Base-by-base conservation (phyloP, 768 basidiomycete genomes). In the Amanita inopinata region DNA sequence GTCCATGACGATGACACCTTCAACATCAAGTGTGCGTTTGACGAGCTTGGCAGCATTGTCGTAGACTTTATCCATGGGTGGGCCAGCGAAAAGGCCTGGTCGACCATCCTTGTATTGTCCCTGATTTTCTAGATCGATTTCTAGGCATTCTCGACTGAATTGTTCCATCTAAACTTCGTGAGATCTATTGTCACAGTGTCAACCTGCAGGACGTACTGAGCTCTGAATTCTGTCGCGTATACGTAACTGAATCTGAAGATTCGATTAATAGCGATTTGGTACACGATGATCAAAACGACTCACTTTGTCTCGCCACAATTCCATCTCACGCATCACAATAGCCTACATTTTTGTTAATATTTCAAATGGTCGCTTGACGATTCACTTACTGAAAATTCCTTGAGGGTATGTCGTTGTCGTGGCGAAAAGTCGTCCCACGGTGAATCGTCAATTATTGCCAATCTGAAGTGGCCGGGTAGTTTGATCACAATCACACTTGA, bases 251-350 rank as follows among this genome's bases (percentile, higher is more conserved):
- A 93, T 90, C 86, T 86, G 23, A 39, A 19, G 20, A 33, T 37
- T 28, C 40, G 15, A 28, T 12, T 10, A 38, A 40, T 31, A 45
- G 15, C 10, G 33, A 34, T n/a, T n/a, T n/a, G n/a, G n/a, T n/a
- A n/a, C n/a, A 18, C 22, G 19, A 38, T 38, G 12, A 34, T 12
- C 25, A 23, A 46, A 22, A 28, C 1, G 15, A 44, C 57, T 31
- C 43, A 85, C 86, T 70, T 96, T 94, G 59, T 96, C 92, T 46
- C 83, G 69, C 91, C 91, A 96, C 2, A 96, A 66, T 57, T 96
- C 93, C 80, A 97, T 79, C 60, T 97, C 93, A 25, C 93, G 77
- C 83, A 96, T 88, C 12, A 83, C 82, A 43, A 97, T 81, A 2
- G 87, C 89, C 69, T 70, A 19, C n/a, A 38, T 31, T 11, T 30